Evolutionary conservation across 2,329 filamentous ascomycete genomes (phyloP).

Genomic region (Sporothrix brunneoviolacea): DNA sequence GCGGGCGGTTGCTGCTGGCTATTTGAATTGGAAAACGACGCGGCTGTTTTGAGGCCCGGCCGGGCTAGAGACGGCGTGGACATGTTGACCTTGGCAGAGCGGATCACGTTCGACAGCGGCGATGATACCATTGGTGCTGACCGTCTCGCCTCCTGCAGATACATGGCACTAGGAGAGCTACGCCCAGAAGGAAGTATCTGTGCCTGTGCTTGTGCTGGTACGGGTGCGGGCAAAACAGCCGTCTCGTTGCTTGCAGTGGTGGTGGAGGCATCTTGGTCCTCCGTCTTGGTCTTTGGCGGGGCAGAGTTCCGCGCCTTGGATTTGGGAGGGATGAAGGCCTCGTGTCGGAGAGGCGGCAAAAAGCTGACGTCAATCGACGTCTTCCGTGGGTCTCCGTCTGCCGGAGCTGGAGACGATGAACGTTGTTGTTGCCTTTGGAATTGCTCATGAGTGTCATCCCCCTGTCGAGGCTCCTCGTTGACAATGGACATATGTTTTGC

Average conservation of each 20-base stretch:
- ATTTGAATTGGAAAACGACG: no score
- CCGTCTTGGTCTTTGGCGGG: neutral
- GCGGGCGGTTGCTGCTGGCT: no score
- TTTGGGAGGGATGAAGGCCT: conserved; percentile 28
- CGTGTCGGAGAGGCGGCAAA: conserved; percentile 33
- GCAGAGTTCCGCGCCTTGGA: conserved; percentile 11
- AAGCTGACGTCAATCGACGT: conserved; percentile 25
- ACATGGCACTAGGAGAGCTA: conserved; percentile 25
- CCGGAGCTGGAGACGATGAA: neutral
- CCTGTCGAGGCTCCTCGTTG: neutral
- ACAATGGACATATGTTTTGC: conserved; percentile 13
- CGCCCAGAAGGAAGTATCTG: conserved; percentile 4
- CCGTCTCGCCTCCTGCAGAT: conserved; percentile 31
- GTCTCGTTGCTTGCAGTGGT: no score
- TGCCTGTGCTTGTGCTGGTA: neutral
- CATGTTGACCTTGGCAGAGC: conserved; percentile 10
- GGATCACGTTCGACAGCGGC: conserved; percentile 19
- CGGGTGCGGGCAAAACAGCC: neutral
- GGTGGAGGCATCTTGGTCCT: neutral
- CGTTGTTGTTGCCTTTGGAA: neutral
- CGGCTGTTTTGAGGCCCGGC: conserved; percentile 1
- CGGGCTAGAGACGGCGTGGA: conserved; percentile 2
- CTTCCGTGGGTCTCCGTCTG: neutral
- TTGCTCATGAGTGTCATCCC: neutral
- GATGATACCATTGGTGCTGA: conserved; percentile 22